Evolutionary conservation across 148 eudicot genomes (phyloP), one percentile per base, ranked within the genome.

Genomic region (Gaultheria prostrata): DNA sequence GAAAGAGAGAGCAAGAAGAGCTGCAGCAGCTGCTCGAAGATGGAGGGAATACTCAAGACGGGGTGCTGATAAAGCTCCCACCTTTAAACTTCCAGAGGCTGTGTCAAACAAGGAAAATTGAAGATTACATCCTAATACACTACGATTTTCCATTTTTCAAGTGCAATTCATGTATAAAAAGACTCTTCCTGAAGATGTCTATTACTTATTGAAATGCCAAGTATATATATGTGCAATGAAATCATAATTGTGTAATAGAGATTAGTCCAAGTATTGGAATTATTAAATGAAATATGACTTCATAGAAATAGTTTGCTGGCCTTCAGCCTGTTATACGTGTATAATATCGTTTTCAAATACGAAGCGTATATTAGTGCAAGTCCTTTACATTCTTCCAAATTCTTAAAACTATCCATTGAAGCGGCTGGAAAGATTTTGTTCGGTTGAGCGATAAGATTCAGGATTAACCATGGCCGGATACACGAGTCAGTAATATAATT

Each of bases 21-120:
- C 99, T 35, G 99, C 99, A 30, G 97, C 98, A 77, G 99, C 98
- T 28, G 94, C 99, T 86, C 92, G 99, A 63, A 90, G 94, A 86
- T 96, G 99, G 99, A 88, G 99, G 54, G 99, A 96, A 83, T 96
- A 94, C 83, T 96, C 99, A 1, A 86, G 99, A 83, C 89, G 71
- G 83, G 99, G 99, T 74, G 94, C 87, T 2, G 97, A 93, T 84
- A 96, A 96, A 85, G 93, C 89, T 80, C 93, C 95, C 48, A 84
- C 92, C 21, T 92, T 85, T 79, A 96, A 96, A 86, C 97, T 96
- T 83, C 98, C 99, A 9, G 98, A 89, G 83, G 83, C 97, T 24
- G 50, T 87, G 70, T 88, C 95, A 76, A 87, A 89, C 89, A 90
- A 91, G 86, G 97, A 95, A 50, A 82, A 83, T 82, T 82, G 77